Evolutionary conservation across 1,284 basidiomycete genomes (phyloP).

Genomic region (Tremellales sp.): DNA sequence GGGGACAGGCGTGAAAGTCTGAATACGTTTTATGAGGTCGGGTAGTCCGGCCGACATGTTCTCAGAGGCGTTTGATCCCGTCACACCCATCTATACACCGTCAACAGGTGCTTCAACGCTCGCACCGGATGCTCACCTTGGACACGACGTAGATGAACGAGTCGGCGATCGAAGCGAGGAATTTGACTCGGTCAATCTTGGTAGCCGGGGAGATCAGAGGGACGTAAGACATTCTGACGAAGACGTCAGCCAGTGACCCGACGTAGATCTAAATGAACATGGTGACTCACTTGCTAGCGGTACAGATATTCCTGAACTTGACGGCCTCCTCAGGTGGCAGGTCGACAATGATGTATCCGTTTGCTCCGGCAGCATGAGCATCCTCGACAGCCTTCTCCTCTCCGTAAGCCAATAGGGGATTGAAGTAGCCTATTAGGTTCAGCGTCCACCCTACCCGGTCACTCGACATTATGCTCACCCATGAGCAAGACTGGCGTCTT

Average conservation of each 20-base stretch:
- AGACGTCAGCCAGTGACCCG: not conserved
- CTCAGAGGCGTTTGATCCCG: constrained; percentile 76
- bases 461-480: constrained; percentile 57
- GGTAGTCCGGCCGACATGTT: constrained; percentile 72
- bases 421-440: constrained; percentile 77
- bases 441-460: not conserved
- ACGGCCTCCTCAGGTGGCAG: constrained; percentile 95
- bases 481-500: constrained; percentile 85
- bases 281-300: constrained; percentile 63
- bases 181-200: constrained; percentile 77
- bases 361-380: constrained; percentile 82
- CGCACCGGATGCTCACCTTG: constrained; percentile 56
- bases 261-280: constrained; percentile 1
- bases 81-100: constrained; percentile 81
- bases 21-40: constrained; percentile 68
- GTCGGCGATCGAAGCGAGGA: constrained; percentile 88
- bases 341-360: constrained; percentile 97
- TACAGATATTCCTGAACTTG: constrained; percentile 82
- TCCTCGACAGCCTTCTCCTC: constrained; percentile 90
- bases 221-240: constrained; percentile 89
- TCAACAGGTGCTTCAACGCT: not conserved
- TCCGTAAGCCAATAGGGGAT: constrained; percentile 90
- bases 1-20: constrained; percentile 68
- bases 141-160: constrained; percentile 97
- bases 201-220: constrained; percentile 96